Evolutionary conservation across 1,284 basidiomycete species (phyloP), one percentile per base, ranked within the genome.

Genomic region (Vanrija humicola): DNA sequence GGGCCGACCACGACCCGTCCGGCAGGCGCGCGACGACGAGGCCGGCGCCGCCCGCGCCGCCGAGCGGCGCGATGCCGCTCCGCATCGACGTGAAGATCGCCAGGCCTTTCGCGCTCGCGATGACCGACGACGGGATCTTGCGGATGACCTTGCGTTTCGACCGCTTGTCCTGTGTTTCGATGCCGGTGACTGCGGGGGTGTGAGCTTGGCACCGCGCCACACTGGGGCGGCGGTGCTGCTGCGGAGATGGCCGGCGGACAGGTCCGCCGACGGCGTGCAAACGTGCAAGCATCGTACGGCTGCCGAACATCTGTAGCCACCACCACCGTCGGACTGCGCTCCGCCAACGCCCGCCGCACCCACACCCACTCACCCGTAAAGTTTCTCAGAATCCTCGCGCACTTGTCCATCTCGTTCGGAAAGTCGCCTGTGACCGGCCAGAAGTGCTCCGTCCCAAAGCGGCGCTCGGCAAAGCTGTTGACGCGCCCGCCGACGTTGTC

Each of bases 1-100:
- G 82, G 0, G 79, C 76, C 1, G 79, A 80, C 82, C 81, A 83
- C 12, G 73, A 77, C 74, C 79, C 79, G 63, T 80, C 79, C 5
- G 71, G 68, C 10, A 79, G 64, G 46, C 69, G 67, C 14, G 75
- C 77, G 4, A 79, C 62, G 7, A 80, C 76, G 7, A 80, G 45
- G 0, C 82, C 81, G 0, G 75, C 65, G 0, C 80, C 81, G 38
- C 80, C 80, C 0, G 79, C 78, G 0, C 81, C 81, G 10, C 80
- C 80, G 14, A 83, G 75, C 0, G 81, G 81, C 0, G 80, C 78
- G 12, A 82, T 74, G 1, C 79, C 82, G 9, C 69, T 70, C 39
- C 75, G 57, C 70, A 82, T 80, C 8, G 72, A 70, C 0, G 80
- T 80, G 63, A 80, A 82, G 62, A 83, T 81, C 25, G 77, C 77